Percentiles rank a stretch among this genome's conserved stretches.
Conservation (phyloP, 805 yeast genomes). For the Saccharomycopsis sp. region DNA sequence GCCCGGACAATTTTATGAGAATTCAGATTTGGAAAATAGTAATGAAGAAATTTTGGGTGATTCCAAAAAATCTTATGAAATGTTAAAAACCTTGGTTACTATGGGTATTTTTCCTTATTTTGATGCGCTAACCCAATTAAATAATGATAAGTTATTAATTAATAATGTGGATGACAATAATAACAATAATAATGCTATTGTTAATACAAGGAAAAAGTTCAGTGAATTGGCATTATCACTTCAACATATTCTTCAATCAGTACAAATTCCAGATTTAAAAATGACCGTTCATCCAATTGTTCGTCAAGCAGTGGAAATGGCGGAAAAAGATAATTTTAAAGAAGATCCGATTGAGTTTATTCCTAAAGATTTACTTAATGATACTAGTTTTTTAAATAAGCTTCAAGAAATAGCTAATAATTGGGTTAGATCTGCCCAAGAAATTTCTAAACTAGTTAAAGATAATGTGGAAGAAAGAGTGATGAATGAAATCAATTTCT, state of each 20-base stretch:
- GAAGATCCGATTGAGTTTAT: conserved; percentile 23
- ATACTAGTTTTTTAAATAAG: conserved; percentile 49
- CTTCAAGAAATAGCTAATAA: conserved; percentile 60
- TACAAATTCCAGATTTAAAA: conserved; percentile 56
- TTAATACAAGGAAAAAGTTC: conserved; percentile 48
- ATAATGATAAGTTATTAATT: conserved; percentile 4
- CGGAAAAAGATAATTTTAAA: conserved; percentile 21
- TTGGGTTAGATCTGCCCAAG: conserved; percentile 62
- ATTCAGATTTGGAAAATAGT: not conserved
- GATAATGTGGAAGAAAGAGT: conserved; percentile 46
- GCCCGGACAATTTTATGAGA: conserved; percentile 21
- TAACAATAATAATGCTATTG: conserved; percentile 25
- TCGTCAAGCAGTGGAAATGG: conserved; percentile 28
- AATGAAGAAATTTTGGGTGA: not conserved
- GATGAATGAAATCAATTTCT: conserved; percentile 61
- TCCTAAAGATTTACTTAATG: conserved; percentile 31
- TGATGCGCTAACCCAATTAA: conserved; percentile 32
- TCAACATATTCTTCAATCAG: conserved; percentile 54
- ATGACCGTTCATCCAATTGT: conserved; percentile 43
- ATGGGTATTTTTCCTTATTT: conserved; percentile 64
- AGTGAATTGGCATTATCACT: conserved; percentile 59
- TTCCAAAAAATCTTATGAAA: conserved; percentile 30
- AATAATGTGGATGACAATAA: conserved; percentile 12
- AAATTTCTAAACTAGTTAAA: conserved; percentile 42
- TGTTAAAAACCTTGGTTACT: conserved; percentile 46